Evolutionary conservation across 495 filamentous ascomycete genomes (phyloP), one percentile per base, ranked within the genome.

Genomic region (Aspergillus funiculosus): DNA sequence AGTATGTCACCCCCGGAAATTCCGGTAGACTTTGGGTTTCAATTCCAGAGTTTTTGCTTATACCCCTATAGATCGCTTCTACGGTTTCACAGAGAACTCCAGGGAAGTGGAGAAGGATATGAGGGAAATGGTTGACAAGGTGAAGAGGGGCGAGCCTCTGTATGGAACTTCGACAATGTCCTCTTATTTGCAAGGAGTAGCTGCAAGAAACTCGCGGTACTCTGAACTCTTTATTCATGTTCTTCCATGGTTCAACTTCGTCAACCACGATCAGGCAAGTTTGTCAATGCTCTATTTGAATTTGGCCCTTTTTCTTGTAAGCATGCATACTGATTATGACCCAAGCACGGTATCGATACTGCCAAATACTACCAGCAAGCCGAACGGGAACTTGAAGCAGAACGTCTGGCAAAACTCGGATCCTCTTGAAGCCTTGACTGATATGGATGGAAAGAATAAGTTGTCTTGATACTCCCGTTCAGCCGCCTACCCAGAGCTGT

Each of bases 301-400:
- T 10, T 17, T 17, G n/a, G 6, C 15, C 36, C n/a, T 4, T 17
- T 15, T 28, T 24, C 35, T 31, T 31, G 11, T 7, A 19, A 14
- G 31, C 17, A 10, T 38, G 30, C 19, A 46, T 37, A 32, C 43
- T 60, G 32, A 69, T 50, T 31, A 35, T 37, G 18, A 20, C 15
- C 27, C 5, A 56, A 95, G 77, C 92, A 98, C 64, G 92, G 92
- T 52, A 85, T 98, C 43, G 94, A 98, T 65, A 98, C 92, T 20
- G 87, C 89, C 45, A 98, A 98, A 71, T 98, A 98, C 71, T 98
- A 95, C 68, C 81, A 81, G 62, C 86, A 91, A 63, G 92, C 92
- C n/a, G 92, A 98, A 69, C 75, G 82, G 54, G 92, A 98, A 58
- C 69, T 98, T 50, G 92, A 94, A 67, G 83, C 78, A 20, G 88